Evolutionary conservation across 257 asterid species (phyloP).

Genomic region (Solanum clarkiae): DNA sequence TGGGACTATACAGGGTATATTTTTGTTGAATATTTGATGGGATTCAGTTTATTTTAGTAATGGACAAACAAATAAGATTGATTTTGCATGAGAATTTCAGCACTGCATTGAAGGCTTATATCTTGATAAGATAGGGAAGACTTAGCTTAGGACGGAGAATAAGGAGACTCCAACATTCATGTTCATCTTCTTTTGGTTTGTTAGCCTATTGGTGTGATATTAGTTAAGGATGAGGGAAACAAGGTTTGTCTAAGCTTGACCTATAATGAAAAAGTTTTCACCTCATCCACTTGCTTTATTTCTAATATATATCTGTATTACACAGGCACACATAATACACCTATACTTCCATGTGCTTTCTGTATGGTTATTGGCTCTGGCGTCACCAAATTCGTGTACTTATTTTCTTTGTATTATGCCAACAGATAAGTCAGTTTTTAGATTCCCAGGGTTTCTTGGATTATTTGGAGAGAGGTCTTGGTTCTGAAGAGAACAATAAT

Average conservation of each 20-base stretch:
- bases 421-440: conserved; percentile 82
- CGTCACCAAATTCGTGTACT: background rate
- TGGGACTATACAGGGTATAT: background rate
- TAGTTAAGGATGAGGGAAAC: background rate
- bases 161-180: background rate
- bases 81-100: background rate
- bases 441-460: conserved; percentile 94
- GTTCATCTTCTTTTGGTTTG: background rate
- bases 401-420: conserved; percentile 11
- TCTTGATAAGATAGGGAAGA: background rate
- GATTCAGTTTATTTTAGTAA: background rate
- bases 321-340: background rate
- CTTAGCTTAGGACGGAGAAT: background rate
- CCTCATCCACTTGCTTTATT: background rate
- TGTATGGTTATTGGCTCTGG: background rate
- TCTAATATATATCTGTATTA: background rate
- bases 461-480: conserved; percentile 86
- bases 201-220: background rate
- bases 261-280: background rate
- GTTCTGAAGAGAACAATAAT: conserved; percentile 57
- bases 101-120: background rate
- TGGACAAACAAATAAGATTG: background rate
- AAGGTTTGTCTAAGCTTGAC: background rate
- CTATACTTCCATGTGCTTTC: background rate
- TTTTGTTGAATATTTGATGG: background rate